phyloP scores from a whole-genome alignment of 1,284 basidiomycete genomes.

The Leccinum subrobustum region DNA sequence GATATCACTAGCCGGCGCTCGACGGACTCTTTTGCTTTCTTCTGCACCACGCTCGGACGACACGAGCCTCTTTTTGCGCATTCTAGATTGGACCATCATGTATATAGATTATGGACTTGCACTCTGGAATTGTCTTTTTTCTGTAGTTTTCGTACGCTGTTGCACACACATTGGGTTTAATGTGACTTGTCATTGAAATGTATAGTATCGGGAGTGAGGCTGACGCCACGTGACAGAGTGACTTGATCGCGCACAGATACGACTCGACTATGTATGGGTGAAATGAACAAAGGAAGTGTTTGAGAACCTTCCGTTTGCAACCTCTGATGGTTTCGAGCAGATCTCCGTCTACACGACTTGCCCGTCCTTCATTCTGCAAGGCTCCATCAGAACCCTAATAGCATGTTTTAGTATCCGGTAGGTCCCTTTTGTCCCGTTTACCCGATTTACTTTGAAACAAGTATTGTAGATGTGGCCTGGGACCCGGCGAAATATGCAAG shows the following conservation, averaged over 20 bases:
- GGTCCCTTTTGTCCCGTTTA: neutral
- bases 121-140: constrained; percentile 24
- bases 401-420: constrained; percentile 11
- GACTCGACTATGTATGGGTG: neutral
- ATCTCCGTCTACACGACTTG: constrained; percentile 39
- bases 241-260: neutral
- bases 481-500: neutral
- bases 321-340: constrained; percentile 48
- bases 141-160: constrained; percentile 27
- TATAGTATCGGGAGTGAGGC: neutral
- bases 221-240: constrained; percentile 11
- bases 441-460: neutral
- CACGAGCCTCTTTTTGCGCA: constrained; percentile 12
- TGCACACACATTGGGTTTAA: constrained; percentile 15
- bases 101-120: constrained; percentile 33
- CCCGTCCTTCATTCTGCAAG: neutral
- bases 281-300: neutral
- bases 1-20: neutral
- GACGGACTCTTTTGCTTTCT: constrained; percentile 4
- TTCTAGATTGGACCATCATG: constrained; percentile 27
- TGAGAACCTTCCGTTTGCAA: constrained; percentile 25
- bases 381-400: neutral
- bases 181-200: constrained; percentile 15
- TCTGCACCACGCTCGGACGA: constrained; percentile 9
- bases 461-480: neutral